Evolutionary conservation across 2,329 filamentous ascomycete species (phyloP).

Genomic region (Aspergillus sp.): DNA sequence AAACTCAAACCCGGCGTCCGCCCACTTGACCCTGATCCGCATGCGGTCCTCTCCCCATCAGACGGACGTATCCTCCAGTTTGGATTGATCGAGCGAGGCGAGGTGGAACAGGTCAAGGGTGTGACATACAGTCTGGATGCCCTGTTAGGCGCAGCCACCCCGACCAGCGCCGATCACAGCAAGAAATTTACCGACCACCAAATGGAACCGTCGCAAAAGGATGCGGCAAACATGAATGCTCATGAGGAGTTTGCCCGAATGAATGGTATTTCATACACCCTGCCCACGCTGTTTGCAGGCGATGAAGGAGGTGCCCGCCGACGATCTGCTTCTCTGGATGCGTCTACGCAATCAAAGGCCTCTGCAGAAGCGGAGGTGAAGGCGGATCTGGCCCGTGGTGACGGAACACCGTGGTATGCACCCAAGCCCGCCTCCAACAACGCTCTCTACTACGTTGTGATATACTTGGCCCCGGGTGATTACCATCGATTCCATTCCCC

Average conservation of each 20-base stretch:
- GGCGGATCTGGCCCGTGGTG: constrained; percentile 74
- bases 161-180: constrained; percentile 36
- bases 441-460: constrained; percentile 86
- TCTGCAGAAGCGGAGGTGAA: constrained; percentile 79
- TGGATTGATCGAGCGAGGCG: constrained; percentile 84
- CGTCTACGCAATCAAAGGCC: constrained; percentile 65
- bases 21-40: constrained; percentile 76
- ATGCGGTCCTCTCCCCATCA: constrained; percentile 79
- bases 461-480: constrained; percentile 95
- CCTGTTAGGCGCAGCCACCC: constrained; percentile 67
- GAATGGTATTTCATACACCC: constrained; percentile 92
- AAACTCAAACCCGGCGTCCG: constrained; percentile 84
- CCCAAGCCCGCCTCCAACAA: constrained; percentile 60
- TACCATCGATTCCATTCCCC: constrained; percentile 99
- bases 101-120: constrained; percentile 98
- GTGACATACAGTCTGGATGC: constrained; percentile 97
- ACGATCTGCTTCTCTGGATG: constrained; percentile 63
- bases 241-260: constrained; percentile 92
- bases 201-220: constrained; percentile 35
- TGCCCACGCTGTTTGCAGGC: constrained; percentile 83
- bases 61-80: constrained; percentile 92
- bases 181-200: constrained; percentile 34
- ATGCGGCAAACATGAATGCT: constrained; percentile 65
- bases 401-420: constrained; percentile 64
- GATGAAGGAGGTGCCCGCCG: constrained; percentile 42